phyloP scores from a whole-genome alignment of 208 protist species.

The Crithidia expoeki region DNA sequence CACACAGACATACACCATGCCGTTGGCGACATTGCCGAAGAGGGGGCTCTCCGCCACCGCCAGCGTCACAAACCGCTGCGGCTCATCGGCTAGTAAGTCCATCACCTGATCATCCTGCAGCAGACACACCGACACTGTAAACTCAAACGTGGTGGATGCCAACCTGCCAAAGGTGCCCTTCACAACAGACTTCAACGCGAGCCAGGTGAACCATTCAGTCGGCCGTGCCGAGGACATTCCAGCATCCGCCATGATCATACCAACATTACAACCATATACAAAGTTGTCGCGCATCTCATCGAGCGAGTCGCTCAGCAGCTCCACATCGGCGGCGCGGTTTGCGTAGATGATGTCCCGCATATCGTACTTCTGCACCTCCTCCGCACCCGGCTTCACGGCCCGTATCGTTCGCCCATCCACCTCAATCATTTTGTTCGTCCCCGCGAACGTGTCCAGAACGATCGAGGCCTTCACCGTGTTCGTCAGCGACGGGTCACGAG shows the following conservation, averaged over 20 bases:
- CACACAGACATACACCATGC: slow-evolving; percentile 53
- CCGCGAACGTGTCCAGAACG: slow-evolving; percentile 43
- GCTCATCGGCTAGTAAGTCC: slow-evolving; percentile 53
- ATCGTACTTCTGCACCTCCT: slow-evolving; percentile 78
- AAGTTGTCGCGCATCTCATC: slow-evolving; percentile 73
- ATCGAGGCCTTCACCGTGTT: slow-evolving; percentile 61
- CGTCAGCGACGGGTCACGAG: slow-evolving; percentile 46
- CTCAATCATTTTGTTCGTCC: slow-evolving; percentile 29
- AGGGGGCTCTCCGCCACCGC: slow-evolving; percentile 70
- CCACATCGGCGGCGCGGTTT: slow-evolving; percentile 35
- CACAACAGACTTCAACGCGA: slow-evolving; percentile 55
- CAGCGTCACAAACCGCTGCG: slow-evolving; percentile 43
- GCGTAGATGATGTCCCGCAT: slow-evolving; percentile 59
- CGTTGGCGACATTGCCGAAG: slow-evolving; percentile 77
- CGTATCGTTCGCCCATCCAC: slow-evolving; percentile 64
- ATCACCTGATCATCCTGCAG: slow-evolving; percentile 77
- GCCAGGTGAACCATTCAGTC: slow-evolving; percentile 70
- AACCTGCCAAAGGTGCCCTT: slow-evolving; percentile 60
- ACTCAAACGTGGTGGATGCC: slow-evolving; percentile 27
- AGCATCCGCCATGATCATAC: slow-evolving; percentile 71
- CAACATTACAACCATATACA: slow-evolving; percentile 59
- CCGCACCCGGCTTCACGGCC: slow-evolving; percentile 44
- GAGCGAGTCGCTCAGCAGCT: slow-evolving; percentile 48
- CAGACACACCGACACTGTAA: slow-evolving; percentile 66
- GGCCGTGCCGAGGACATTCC: slow-evolving; percentile 46